A percentile compares a stretch with the other conserved stretches of the same genome.
These are phyloP conservation scores for Naganishia randhawae DNA, from an alignment of 768 basidiomycete species.

Conservation along the genomic window DNA sequence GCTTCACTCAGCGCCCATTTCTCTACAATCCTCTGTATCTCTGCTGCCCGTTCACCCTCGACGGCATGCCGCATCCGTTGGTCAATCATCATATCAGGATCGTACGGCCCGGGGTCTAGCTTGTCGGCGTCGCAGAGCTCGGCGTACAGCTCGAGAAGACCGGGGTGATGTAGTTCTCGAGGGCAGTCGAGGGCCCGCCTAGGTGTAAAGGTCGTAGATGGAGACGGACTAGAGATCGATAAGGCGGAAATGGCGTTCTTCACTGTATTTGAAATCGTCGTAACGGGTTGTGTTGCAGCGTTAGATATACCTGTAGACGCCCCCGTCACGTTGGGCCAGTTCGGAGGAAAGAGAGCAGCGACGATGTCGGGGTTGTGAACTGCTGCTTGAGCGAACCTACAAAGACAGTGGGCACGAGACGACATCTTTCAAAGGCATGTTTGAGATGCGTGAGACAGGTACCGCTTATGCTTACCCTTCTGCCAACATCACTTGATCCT, in stretches of 20 bases:
- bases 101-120: slow-evolving; percentile 30
- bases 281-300: not conserved
- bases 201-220: not conserved
- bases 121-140: slow-evolving; percentile 19
- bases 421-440: too few relatives aligned
- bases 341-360: slow-evolving; percentile 20
- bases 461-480: slow-evolving; percentile 30
- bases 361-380: slow-evolving; percentile 33
- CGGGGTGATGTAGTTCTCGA: slow-evolving; percentile 27
- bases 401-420: too few relatives aligned
- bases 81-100: slow-evolving; percentile 33
- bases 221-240: not conserved
- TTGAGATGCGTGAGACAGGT: slow-evolving; percentile 16
- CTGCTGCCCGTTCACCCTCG: slow-evolving; percentile 24
- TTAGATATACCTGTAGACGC: slow-evolving; percentile 12
- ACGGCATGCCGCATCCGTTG: slow-evolving; percentile 29
- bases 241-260: not conserved
- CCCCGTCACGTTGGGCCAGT: slow-evolving; percentile 27
- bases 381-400: slow-evolving; percentile 36
- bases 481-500: slow-evolving; percentile 38
- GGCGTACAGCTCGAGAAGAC: slow-evolving; percentile 37
- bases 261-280: not conserved
- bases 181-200: not conserved
- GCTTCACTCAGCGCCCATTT: slow-evolving; percentile 36
- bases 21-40: slow-evolving; percentile 27